Evolutionary conservation across 1,284 basidiomycete species (phyloP), one percentile per base, ranked within the genome.

Genomic region (Heterobasidion irregulare): DNA sequence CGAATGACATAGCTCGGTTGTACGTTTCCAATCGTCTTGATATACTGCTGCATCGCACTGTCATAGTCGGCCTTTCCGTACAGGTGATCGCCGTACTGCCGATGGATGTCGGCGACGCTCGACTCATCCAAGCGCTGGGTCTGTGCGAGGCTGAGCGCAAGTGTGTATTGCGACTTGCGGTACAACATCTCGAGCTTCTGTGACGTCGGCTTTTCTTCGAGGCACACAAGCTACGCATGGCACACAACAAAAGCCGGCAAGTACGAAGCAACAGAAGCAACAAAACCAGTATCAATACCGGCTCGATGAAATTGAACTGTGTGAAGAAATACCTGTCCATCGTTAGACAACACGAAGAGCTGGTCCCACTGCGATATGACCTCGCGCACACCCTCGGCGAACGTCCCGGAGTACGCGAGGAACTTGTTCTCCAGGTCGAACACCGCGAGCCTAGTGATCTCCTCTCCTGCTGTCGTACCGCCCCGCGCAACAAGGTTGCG

Each of bases 1-100:
- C 97, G 84, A 58, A 99, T 95, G 18, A 99, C 93, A 70, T 97
- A 97, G 66, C 94, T 97, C 0, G 95, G 93, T 62, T 94, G 92
- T 0, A 97, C 76, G 55, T 84, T 75, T 0, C 96, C 94, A 32
- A 98, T 87, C 0, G 95, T 98, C 68, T 91, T 83, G 49, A 96
- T 75, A 65, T 91, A 99, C 66, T 98, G 94, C 41, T 82, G 79
- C 88, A 98, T 96, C 1, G 95, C 88, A 6, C 86, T 89, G 59
- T 98, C 96, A 64, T 89, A 97, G 65, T 98, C 94, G 6, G 87
- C 88, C 68, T 97, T 98, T 10, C 75, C 69, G 65, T 99, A 98
- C 8, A 98, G 74, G 66, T 94, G 85, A 65, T 99, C 95, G 2
- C 94, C 96, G 66, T 96, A 98, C 56, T 89, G 84, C 47, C 83